Evolutionary conservation across 1,139 yeast species (phyloP), one percentile per base, ranked within the genome.

Genomic region (Hemisphaericaspora xylofermentans): DNA sequence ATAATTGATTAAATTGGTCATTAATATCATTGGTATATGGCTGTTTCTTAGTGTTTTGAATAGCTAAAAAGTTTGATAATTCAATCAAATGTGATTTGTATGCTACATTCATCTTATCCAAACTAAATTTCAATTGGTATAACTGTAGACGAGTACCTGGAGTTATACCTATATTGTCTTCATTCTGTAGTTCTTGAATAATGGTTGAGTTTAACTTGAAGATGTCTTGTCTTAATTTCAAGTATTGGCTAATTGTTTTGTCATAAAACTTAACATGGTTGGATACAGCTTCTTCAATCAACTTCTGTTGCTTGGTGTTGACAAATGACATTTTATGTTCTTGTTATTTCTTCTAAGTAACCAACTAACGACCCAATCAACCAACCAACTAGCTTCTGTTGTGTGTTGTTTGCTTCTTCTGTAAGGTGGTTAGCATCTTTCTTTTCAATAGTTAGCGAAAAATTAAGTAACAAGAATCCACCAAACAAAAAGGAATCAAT

Each of bases 231-330:
- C 78, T 53, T 10, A 66, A 48, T 33, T 56, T 55, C 37, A 68
- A 52, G 41, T 71, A 72, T 41, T 62, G 67, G 6, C 51, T 39
- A 3, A 69, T 56, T 10, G 57, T 45, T 39, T 63, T 64, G 43
- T 72, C 76, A 47, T 68, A 61, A 38, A 58, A 64, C 39, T 57
- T 56, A 36, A 71, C 59, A 46, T 60, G 61, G 44, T 61, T 61
- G 4, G 53, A 36, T 5, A 68, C 59, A 3, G 70, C 52, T 33
- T 59, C 63, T 28, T 68, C 71, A 8, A 69, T 61, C 39, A 69
- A 50, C 33, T 35, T 31, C 33, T 40, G 47, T 19, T 48, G 52
- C 31, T 42, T 47, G 5, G 38, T 39, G 18, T 33, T 45, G n/a
- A 46, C 38, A 40, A 35, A 43, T 9, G 47, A 18, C 42, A 39